A percentile compares a stretch with the other conserved stretches of the same genome.
These are phyloP conservation scores for Volvox africanus DNA, from an alignment of 139 green algal genomes.

Conservation along the genomic window DNA sequence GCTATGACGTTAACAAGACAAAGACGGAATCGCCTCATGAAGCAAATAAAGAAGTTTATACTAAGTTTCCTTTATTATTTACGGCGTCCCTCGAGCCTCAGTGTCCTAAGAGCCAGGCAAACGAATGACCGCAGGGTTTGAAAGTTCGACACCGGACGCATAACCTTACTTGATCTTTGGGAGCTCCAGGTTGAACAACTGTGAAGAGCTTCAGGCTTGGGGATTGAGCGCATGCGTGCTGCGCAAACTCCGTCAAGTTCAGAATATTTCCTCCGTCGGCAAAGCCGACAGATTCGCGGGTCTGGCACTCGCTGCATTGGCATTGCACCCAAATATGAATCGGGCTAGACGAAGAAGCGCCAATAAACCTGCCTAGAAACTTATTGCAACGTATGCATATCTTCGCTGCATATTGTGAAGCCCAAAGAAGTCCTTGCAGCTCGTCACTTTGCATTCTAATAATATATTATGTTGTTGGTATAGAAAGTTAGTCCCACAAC, in stretches of 20 bases:
- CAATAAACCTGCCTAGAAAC: not conserved
- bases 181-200: slow-evolving; percentile 2
- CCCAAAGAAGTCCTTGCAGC: not conserved
- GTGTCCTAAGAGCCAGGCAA: no score
- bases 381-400: not conserved
- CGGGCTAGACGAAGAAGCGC: not conserved
- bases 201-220: not conserved
- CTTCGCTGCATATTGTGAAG: not conserved
- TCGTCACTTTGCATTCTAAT: not conserved
- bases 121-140: no score
- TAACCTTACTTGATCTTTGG: not conserved
- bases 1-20: no score
- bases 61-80: no score
- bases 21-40: no score
- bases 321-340: not conserved
- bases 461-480: not conserved
- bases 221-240: not conserved
- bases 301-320: not conserved
- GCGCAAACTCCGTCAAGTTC: slow-evolving; percentile 2
- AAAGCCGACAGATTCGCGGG: not conserved
- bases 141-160: no score
- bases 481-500: not conserved
- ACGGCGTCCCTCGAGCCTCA: no score
- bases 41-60: no score
- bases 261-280: slow-evolving; percentile 5